phyloP scores from a whole-genome alignment of 2,329 filamentous ascomycete species.

The Botryotinia narcissicola region DNA sequence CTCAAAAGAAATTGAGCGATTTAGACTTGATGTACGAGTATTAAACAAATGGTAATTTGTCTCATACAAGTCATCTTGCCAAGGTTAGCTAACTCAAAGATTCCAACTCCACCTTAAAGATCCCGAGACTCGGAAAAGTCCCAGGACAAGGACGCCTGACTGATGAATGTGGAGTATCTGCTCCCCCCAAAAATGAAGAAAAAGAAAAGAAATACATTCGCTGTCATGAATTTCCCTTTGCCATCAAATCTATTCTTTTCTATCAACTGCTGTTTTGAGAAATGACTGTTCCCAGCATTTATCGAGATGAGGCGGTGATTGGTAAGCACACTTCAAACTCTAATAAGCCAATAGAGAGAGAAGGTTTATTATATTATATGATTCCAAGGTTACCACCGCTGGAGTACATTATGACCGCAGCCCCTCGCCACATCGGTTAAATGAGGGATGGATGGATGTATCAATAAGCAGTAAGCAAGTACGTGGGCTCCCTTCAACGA shows the following conservation, averaged over 20 bases:
- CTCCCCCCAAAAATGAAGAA: background rate
- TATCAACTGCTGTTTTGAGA: background rate
- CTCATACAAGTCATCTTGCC: constrained; percentile 13
- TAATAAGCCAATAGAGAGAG: background rate
- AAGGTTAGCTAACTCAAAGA: constrained; percentile 8
- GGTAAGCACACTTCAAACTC: background rate
- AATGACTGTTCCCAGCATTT: background rate
- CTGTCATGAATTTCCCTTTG: background rate
- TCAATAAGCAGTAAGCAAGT: background rate
- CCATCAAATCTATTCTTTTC: background rate
- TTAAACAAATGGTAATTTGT: background rate
- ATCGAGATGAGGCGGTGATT: background rate
- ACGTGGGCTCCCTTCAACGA: background rate
- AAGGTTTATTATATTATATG: background rate
- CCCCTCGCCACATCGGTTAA: background rate
- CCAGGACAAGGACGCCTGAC: constrained; percentile 4
- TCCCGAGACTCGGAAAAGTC: constrained; percentile 8
- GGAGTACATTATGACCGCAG: background rate
- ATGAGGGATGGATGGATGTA: background rate
- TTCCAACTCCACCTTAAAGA: constrained; percentile 3
- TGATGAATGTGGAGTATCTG: background rate
- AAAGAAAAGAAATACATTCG: background rate
- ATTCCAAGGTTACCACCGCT: too few relatives aligned
- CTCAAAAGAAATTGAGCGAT: background rate
- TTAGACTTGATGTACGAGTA: background rate